Conservation (phyloP, 257 asterid species). For the Verbena officinalis region DNA sequence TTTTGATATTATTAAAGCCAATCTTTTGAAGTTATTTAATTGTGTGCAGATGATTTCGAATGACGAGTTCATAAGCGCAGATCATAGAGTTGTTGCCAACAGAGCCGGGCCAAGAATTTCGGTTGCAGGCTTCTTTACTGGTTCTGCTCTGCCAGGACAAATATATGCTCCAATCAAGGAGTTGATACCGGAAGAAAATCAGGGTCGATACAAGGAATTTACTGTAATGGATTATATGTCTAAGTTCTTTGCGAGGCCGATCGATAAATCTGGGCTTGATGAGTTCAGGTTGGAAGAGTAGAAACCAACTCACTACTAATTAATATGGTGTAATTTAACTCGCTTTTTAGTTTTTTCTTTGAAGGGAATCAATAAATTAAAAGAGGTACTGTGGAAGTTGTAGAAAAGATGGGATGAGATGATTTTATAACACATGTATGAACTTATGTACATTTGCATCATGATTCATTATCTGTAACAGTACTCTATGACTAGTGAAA, state of each 20-base stretch:
- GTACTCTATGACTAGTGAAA: too few relatives aligned
- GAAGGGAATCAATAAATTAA: neutral
- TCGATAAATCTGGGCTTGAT: constrained; percentile 55
- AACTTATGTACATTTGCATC: too few relatives aligned
- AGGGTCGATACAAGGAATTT: constrained; percentile 48
- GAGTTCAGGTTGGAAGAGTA: constrained; percentile 41
- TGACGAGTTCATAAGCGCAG: constrained; percentile 60
- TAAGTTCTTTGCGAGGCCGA: constrained; percentile 42
- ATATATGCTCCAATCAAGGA: constrained; percentile 58
- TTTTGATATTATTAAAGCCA: neutral
- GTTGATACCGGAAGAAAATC: constrained; percentile 44
- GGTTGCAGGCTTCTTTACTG: constrained; percentile 58
- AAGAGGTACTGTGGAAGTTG: neutral
- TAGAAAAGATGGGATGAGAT: neutral
- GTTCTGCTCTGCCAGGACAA: constrained; percentile 33
- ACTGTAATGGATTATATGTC: constrained; percentile 40
- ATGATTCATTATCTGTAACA: too few relatives aligned
- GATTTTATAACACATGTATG: neutral
- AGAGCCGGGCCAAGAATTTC: constrained; percentile 67
- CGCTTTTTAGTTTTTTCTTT: neutral
- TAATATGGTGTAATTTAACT: neutral
- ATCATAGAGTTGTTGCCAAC: constrained; percentile 69
- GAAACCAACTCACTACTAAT: neutral
- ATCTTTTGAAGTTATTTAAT: neutral
- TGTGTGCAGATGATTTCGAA: constrained; percentile 53